These are phyloP conservation scores for Camelina neglecta DNA, from an alignment of 345 rosid species.

Conservation along the genomic window DNA sequence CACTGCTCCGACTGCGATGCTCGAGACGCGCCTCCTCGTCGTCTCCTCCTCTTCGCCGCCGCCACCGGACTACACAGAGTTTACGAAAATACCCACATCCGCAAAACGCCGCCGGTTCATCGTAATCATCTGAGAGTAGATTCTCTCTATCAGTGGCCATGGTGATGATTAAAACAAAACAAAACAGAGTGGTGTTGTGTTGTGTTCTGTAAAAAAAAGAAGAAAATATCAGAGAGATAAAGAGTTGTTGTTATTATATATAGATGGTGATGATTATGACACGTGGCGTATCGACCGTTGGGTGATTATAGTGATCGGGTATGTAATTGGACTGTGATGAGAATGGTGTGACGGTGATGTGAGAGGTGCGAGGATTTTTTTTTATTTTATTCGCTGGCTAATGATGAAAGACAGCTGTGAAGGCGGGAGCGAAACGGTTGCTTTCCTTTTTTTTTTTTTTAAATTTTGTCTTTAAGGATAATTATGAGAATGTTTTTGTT, in stretches of 20 bases:
- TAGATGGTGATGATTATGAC: slow-evolving; percentile 7
- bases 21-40: not conserved
- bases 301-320: not conserved
- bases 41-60: slow-evolving; percentile 30
- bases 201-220: not conserved
- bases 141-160: slow-evolving; percentile 44
- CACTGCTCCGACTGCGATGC: not conserved
- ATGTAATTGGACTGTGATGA: slow-evolving; percentile 31
- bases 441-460: slow-evolving; percentile 12
- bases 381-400: slow-evolving; percentile 30
- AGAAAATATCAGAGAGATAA: not conserved
- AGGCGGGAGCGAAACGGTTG: slow-evolving; percentile 42
- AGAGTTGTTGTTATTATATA: not conserved
- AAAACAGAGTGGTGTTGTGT: not conserved
- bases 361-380: not conserved
- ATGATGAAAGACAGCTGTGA: slow-evolving; percentile 44
- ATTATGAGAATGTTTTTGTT: slow-evolving; percentile 1
- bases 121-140: slow-evolving; percentile 38
- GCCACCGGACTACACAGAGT: slow-evolving; percentile 27
- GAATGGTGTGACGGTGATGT: slow-evolving; percentile 30
- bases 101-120: slow-evolving; percentile 31
- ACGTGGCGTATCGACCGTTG: slow-evolving; percentile 31
- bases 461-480: slow-evolving; percentile 37
- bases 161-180: not conserved
- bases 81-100: slow-evolving; percentile 53